Evolutionary conservation across 768 basidiomycete genomes (phyloP), one percentile per base, ranked within the genome.

Genomic region (Boletus subcaerulescens): DNA sequence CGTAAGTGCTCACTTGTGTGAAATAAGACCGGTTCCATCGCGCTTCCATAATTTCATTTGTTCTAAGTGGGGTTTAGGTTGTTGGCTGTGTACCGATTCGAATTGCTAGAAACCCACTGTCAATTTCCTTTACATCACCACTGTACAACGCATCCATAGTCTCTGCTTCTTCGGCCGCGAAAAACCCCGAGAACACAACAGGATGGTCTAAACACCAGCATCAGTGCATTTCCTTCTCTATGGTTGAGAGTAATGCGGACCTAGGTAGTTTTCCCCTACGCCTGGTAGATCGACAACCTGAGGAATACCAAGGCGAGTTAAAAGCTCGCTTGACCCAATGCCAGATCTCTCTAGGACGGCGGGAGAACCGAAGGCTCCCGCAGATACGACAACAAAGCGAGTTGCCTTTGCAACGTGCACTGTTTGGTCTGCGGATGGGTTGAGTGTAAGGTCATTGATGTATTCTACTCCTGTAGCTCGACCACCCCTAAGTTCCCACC

Each of bases 211-310:
- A 26, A 22, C 10, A 14, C 17, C 24, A 10, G 45, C 6, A 24
- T 53, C 29, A 12, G 12, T 44, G 12, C 11, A 10, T 0, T 10
- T 6, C n/a, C 12, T 38, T 29, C 13, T 17, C n/a, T 7, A 36
- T 32, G 17, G 24, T 26, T 1, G 39, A 11, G 5, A 17, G 11
- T 42, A 38, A 24, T n/a, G 50, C 64, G 40, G 48, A 79, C 82
- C 82, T 68, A 77, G 74, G 52, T 80, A 82, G 59, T 89, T 80
- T 61, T 87, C 84, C 18, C 89, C 89, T 2, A 92, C 89, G 17
- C 85, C 86, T 1, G 88, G 87, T 14, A 91, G 78, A 50, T 89
- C 82, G 14, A 87, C 76, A 26, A 82, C 47, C 54, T 76, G 73
- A 8, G 70, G 60, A 32, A 92, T 78, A 12, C 74, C 75, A 49